These are phyloP conservation scores for Cairneyella variabilis DNA, from an alignment of 495 filamentous ascomycete genomes.

Conservation along the genomic window DNA sequence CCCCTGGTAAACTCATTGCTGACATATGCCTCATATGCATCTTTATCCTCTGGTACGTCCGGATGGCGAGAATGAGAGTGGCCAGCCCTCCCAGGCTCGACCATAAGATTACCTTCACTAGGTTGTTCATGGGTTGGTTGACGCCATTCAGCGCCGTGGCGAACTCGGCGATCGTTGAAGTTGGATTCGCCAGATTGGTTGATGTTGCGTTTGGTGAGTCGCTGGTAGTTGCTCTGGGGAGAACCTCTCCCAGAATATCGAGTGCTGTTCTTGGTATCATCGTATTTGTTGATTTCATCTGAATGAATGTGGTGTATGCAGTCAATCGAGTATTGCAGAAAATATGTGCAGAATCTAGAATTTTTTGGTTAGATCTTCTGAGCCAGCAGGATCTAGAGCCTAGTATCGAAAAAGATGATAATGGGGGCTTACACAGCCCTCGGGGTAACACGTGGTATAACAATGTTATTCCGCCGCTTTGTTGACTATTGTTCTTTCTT, in stretches of 20 bases:
- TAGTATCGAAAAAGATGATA: conserved; percentile 1
- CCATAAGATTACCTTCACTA: conserved; percentile 46
- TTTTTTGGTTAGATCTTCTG: no score
- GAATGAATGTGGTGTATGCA: no score
- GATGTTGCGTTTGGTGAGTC: neutral
- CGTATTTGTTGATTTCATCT: no score
- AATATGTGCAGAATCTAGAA: no score
- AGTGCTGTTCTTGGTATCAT: no score
- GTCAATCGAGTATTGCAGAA: no score
- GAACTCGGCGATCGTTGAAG: conserved; percentile 38
- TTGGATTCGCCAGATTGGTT: neutral
- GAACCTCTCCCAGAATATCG: no score
- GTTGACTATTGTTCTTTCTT: conserved; percentile 10
- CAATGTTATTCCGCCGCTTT: conserved; percentile 6
- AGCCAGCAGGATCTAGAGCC: no score
- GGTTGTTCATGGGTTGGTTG: conserved; percentile 42
- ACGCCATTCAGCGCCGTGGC: conserved; percentile 47
- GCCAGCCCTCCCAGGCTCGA: conserved; percentile 44
- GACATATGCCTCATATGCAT: conserved; percentile 43
- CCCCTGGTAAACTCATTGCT: conserved; percentile 41
- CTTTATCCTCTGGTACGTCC: conserved; percentile 40
- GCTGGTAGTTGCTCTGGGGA: conserved; percentile 7
- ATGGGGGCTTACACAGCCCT: conserved; percentile 1
- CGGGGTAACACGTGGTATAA: neutral
- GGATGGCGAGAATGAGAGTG: conserved; percentile 38